Evolutionary conservation across 192 early-diverging fungal species (phyloP), one percentile per base, ranked within the genome.

Genomic region (Backusella macrospora): DNA sequence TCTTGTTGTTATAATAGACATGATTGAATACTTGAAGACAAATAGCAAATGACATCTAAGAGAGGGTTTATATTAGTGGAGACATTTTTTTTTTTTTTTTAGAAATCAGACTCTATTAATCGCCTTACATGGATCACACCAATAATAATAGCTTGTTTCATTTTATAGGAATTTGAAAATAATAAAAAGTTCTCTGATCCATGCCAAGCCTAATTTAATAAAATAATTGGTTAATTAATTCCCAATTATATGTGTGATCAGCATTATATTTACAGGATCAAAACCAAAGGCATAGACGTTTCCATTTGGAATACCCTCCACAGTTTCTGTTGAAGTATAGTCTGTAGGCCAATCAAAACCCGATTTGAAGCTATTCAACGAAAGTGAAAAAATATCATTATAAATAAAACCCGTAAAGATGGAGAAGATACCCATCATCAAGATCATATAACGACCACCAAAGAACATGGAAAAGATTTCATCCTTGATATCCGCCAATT

Each of bases 161-260:
- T 99, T 87, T 99, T 99, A 89, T 99, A 99, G 65, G 98, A 98
- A 85, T 99, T 99, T 63, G 91, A 89, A 80, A 99, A 99, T 62
- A 98, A 74, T 62, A 99, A 90, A 76, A 83, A 90, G 86, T 99
- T 99, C 55, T 97, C 95, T 8, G 96, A 86, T 45, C 89, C 91
- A 71, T 96, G 93, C 98, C 98, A 99, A 2, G 91, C 42, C 67
- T 69, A 29, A 15, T 34, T 29, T 15, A 47, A 18, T 14, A 15
- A 44, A 40, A 15, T 18, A 40, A 66, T 8, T 5, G 9, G 9
- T 34, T 62, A 7, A 10, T 63, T 37, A 18, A 7, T 23, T 38
- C 26, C 10, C 21, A 5, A 21, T n/a, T n/a, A 10, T 38, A 12
- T 37, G 6, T 6, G 5, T 9, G 8, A 37, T 38, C 37, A 63